These are phyloP conservation scores for Pisolithus albus DNA, from an alignment of 768 basidiomycete genomes.

Conservation along the genomic window DNA sequence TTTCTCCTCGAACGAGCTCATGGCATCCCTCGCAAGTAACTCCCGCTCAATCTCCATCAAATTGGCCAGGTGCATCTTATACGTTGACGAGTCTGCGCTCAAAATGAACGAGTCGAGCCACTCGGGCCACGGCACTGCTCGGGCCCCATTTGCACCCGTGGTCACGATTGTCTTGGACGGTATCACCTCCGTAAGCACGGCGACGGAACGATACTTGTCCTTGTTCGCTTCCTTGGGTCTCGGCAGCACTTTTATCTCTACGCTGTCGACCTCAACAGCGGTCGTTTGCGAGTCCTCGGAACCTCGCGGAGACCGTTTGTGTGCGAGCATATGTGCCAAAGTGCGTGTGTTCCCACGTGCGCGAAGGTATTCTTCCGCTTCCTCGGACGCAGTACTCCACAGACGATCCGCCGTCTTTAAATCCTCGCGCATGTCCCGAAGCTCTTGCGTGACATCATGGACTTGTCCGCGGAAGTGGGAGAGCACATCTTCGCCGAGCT, in stretches of 20 bases:
- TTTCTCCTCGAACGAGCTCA: slow-evolving; percentile 19
- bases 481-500: slow-evolving; percentile 41
- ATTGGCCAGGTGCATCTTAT: slow-evolving; percentile 29
- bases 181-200: slow-evolving; percentile 15
- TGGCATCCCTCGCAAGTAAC: slow-evolving; percentile 20
- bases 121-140: slow-evolving; percentile 32
- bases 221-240: slow-evolving; percentile 15
- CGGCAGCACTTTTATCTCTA: not conserved
- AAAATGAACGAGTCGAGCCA: slow-evolving; percentile 34
- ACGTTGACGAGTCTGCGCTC: slow-evolving; percentile 30
- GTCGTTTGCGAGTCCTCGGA: slow-evolving; percentile 65
- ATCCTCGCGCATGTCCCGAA: slow-evolving; percentile 40
- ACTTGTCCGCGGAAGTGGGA: slow-evolving; percentile 47
- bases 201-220: slow-evolving; percentile 11
- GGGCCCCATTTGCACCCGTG: slow-evolving; percentile 18
- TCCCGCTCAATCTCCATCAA: slow-evolving; percentile 32
- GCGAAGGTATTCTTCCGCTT: slow-evolving; percentile 39
- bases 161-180: slow-evolving; percentile 11
- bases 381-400: slow-evolving; percentile 37
- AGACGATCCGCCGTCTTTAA: slow-evolving; percentile 39
- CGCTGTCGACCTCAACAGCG: slow-evolving; percentile 30
- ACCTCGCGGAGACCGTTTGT: slow-evolving; percentile 41
- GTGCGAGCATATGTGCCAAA: slow-evolving; percentile 9
- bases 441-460: slow-evolving; percentile 43
- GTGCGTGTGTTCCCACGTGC: slow-evolving; percentile 2